Conservation (phyloP, 2,329 filamentous ascomycete genomes). For the Monilinia polystroma region DNA sequence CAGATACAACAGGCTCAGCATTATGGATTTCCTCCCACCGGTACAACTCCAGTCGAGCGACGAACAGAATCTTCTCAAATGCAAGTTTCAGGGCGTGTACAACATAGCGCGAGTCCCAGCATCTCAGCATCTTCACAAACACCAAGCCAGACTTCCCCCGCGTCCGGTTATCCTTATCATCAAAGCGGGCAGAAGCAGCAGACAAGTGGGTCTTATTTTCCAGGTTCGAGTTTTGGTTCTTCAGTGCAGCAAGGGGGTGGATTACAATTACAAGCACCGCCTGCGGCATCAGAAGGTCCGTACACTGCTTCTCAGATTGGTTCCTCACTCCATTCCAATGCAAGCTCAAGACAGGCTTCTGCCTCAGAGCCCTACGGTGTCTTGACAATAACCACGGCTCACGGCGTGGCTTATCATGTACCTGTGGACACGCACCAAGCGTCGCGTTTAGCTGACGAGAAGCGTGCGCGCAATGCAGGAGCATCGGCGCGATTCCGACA, state of each 20-base stretch:
- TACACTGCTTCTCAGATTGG: slow-evolving; percentile 38
- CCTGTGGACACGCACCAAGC: slow-evolving; percentile 79
- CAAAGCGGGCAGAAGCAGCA: slow-evolving; percentile 32
- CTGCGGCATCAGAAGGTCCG: slow-evolving; percentile 40
- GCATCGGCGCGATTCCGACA: slow-evolving; percentile 80
- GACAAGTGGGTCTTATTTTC: slow-evolving; percentile 35
- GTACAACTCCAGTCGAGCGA: slow-evolving; percentile 41
- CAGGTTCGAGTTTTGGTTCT: slow-evolving; percentile 36
- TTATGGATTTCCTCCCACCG: slow-evolving; percentile 44
- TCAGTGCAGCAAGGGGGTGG: slow-evolving; percentile 36
- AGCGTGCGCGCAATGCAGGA: slow-evolving; percentile 79
- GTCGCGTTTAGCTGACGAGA: slow-evolving; percentile 80
- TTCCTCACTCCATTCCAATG: slow-evolving; percentile 37
- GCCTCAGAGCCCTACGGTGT: slow-evolving; percentile 39
- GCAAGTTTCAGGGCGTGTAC: slow-evolving; percentile 44
- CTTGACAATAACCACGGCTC: slow-evolving; percentile 46
- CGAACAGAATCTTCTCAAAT: slow-evolving; percentile 39
- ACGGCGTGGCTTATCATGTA: slow-evolving; percentile 56
- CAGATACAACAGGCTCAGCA: slow-evolving; percentile 31
- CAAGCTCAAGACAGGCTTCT: slow-evolving; percentile 38
- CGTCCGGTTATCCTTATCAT: slow-evolving; percentile 34
- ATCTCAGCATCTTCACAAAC: slow-evolving; percentile 50
- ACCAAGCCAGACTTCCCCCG: slow-evolving; percentile 44
- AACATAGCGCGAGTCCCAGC: slow-evolving; percentile 46
- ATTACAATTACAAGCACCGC: slow-evolving; percentile 37